Percentiles rank a stretch among this genome's conserved stretches.
phyloP scores from a whole-genome alignment of 129 eudicot species.

The Gnaphalium uliginosum region DNA sequence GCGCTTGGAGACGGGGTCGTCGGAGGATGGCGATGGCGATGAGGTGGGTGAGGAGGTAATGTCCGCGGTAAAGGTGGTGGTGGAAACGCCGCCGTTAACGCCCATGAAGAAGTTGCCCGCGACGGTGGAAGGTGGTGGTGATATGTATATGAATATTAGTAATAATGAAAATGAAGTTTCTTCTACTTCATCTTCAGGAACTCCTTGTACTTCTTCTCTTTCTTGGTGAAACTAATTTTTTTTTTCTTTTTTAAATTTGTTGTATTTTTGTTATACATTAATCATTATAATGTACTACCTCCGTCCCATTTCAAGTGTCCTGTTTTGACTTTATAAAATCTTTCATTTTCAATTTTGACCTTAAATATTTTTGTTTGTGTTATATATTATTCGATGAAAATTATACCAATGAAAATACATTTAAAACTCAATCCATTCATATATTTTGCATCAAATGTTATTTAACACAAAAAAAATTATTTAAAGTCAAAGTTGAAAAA shows the following conservation, averaged over 20 bases:
- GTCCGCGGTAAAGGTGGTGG: conserved; percentile 19
- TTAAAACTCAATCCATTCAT: no score
- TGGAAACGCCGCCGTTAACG: conserved; percentile 54
- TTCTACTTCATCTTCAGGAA: conserved; percentile 59
- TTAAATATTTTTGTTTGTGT: no score
- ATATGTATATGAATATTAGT: conserved; percentile 24
- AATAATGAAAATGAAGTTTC: conserved; percentile 33
- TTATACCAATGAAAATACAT: no score
- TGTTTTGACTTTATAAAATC: no score
- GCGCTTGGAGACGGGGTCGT: conserved; percentile 49
- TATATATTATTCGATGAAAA: no score
- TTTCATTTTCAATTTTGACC: no score
- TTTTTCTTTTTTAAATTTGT: not conserved
- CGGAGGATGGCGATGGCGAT: conserved; percentile 25
- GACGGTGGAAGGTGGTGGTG: conserved; percentile 39
- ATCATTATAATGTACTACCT: no score
- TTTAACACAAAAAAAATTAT: no score
- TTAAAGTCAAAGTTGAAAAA: no score
- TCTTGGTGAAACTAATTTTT: conserved; percentile 52
- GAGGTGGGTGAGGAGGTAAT: conserved; percentile 13
- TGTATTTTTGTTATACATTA: not conserved
- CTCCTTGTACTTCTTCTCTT: conserved; percentile 75
- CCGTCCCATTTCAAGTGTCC: no score
- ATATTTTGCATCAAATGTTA: no score
- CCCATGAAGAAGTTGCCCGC: conserved; percentile 79